A percentile compares a stretch with the other conserved stretches of the same genome.
Evolutionary conservation across 2,329 filamentous ascomycete species (phyloP).

Genomic region (Bertia moriformis): DNA sequence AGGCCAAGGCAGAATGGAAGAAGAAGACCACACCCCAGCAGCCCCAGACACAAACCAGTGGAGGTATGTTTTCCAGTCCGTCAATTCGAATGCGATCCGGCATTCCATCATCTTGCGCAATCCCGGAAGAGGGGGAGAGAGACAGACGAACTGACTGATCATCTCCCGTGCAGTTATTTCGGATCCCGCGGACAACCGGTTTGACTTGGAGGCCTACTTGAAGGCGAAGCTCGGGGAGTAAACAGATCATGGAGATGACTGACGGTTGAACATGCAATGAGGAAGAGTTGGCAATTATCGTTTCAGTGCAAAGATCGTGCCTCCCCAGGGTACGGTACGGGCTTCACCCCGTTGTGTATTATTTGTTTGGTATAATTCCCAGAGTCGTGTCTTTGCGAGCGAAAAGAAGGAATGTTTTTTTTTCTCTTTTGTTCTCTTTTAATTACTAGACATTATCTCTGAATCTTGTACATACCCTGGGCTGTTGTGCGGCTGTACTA

Average conservation of each 20-base stretch:
- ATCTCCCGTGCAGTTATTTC: constrained; percentile 45
- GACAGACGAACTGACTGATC: neutral
- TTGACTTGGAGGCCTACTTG: constrained; percentile 81
- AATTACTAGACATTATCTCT: neutral
- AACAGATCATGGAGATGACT: neutral
- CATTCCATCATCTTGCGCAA: too few relatives aligned
- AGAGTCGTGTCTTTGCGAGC: neutral
- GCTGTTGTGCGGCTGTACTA: neutral
- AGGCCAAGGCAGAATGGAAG: constrained; percentile 80
- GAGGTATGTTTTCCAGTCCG: neutral
- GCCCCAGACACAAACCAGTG: constrained; percentile 14
- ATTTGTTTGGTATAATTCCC: neutral
- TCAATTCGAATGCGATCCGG: neutral
- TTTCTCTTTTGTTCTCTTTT: neutral
- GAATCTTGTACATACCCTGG: constrained; percentile 1
- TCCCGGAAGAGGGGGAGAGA: too few relatives aligned
- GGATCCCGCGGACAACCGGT: constrained; percentile 74
- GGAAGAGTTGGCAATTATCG: neutral
- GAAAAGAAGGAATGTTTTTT: neutral
- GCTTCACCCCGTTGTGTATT: neutral
- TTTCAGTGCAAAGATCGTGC: neutral
- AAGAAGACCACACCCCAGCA: constrained; percentile 31
- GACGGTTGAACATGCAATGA: too few relatives aligned
- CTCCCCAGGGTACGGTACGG: neutral
- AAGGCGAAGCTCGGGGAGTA: constrained; percentile 39